Conservation (phyloP, 371 early-diverging fungal species). For the Mortierella sp. region DNA sequence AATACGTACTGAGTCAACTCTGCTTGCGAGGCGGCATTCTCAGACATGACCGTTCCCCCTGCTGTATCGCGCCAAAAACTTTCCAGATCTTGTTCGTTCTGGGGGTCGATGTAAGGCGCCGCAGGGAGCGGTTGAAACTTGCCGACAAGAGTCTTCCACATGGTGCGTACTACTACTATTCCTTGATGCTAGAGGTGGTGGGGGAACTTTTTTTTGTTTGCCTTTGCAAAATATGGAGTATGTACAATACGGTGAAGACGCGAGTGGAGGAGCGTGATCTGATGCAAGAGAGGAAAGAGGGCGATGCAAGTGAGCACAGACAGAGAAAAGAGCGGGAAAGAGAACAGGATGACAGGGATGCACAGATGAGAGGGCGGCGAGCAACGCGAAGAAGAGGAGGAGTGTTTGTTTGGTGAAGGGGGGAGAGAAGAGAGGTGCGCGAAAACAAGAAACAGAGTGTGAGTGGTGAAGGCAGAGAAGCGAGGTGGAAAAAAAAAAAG, state of each 20-base stretch:
- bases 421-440: not conserved
- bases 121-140: conserved; percentile 53
- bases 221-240: not conserved
- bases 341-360: not conserved
- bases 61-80: conserved; percentile 46
- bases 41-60: conserved; percentile 34
- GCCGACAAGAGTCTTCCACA: conserved; percentile 55
- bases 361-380: too few species aligned
- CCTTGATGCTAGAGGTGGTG: not conserved
- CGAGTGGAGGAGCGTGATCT: not conserved
- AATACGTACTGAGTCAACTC: conserved; percentile 41
- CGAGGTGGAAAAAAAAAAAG: not conserved
- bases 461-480: not conserved
- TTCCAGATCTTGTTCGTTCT: conserved; percentile 49
- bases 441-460: too few species aligned
- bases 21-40: conserved; percentile 37
- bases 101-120: conserved; percentile 34
- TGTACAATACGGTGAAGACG: conserved; percentile 1
- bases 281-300: not conserved
- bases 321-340: not conserved
- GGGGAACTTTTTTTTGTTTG: conserved; percentile 3
- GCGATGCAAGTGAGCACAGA: not conserved
- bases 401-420: too few species aligned
- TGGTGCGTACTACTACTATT: not conserved
- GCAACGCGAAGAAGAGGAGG: too few species aligned